Conservation (phyloP, 306 rosid genomes). For the Pterocarpus santalinus region DNA sequence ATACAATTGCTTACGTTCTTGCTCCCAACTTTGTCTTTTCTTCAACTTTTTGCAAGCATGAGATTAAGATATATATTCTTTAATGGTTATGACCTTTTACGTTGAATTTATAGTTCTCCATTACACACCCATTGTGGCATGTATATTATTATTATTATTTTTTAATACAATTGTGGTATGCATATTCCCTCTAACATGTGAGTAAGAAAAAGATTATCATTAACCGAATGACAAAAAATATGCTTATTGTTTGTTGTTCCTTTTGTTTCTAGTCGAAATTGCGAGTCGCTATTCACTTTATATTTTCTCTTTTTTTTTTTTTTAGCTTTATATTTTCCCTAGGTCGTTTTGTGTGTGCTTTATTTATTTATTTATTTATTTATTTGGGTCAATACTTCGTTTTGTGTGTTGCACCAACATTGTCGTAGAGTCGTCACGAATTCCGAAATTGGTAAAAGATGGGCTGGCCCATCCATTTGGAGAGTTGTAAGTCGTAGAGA, state of each 20-base stretch:
- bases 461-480: too few relatives aligned
- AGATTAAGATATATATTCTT: conserved; percentile 4
- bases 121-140: background rate
- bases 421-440: too few relatives aligned
- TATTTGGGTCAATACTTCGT: too few relatives aligned
- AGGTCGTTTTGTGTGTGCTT: too few relatives aligned
- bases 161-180: too few relatives aligned
- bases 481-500: too few relatives aligned
- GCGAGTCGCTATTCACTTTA: too few relatives aligned
- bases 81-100: background rate
- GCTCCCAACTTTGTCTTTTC: background rate
- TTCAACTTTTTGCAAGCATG: background rate
- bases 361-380: too few relatives aligned
- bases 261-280: background rate
- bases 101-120: background rate
- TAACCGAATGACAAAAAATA: background rate
- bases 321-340: too few relatives aligned
- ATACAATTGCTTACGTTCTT: background rate
- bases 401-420: too few relatives aligned
- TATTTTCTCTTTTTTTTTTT: too few relatives aligned
- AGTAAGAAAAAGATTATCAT: background rate
- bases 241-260: background rate
- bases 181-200: background rate
- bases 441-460: too few relatives aligned
- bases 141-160: background rate